A percentile compares a stretch with the other conserved stretches of the same genome.
Conservation (phyloP, 192 early-diverging fungal genomes). For the Coemansia sp. region DNA sequence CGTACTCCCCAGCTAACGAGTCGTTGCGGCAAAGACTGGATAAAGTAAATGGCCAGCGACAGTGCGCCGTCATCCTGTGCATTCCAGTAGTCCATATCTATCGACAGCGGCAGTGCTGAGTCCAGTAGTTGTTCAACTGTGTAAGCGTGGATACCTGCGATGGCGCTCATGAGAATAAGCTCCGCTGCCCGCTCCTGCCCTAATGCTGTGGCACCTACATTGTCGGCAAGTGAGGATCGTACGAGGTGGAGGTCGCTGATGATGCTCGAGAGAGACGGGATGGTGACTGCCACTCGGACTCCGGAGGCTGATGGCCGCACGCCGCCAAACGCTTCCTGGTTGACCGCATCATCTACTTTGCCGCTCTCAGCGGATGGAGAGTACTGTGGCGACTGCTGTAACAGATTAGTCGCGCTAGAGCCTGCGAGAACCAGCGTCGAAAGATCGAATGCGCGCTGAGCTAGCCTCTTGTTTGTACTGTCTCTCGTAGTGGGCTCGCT, state of each 20-base stretch:
- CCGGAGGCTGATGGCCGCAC: neutral
- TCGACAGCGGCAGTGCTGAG: constrained; percentile 61
- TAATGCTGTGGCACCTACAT: neutral
- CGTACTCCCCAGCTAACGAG: constrained; percentile 18
- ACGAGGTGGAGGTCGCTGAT: constrained; percentile 28
- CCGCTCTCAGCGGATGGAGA: constrained; percentile 2
- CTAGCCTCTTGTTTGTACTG: constrained; percentile 9
- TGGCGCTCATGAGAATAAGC: constrained; percentile 31
- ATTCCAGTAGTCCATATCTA: constrained; percentile 71
- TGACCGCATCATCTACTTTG: neutral
- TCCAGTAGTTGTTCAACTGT: constrained; percentile 61
- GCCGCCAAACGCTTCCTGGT: neutral
- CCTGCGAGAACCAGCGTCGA: constrained; percentile 26
- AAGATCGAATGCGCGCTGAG: constrained; percentile 37
- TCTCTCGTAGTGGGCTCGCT: neutral
- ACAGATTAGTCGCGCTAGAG: neutral
- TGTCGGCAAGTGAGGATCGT: neutral
- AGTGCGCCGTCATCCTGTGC: constrained; percentile 51
- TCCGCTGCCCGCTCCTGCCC: neutral
- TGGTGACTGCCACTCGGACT: neutral
- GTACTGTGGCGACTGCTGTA: neutral
- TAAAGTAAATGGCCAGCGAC: constrained; percentile 34
- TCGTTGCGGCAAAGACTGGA: constrained; percentile 41
- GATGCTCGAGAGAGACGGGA: constrained; percentile 20
- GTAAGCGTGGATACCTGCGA: constrained; percentile 60